phyloP scores from a whole-genome alignment of 2,329 filamentous ascomycete genomes.

The Aplosporella prunicola region DNA sequence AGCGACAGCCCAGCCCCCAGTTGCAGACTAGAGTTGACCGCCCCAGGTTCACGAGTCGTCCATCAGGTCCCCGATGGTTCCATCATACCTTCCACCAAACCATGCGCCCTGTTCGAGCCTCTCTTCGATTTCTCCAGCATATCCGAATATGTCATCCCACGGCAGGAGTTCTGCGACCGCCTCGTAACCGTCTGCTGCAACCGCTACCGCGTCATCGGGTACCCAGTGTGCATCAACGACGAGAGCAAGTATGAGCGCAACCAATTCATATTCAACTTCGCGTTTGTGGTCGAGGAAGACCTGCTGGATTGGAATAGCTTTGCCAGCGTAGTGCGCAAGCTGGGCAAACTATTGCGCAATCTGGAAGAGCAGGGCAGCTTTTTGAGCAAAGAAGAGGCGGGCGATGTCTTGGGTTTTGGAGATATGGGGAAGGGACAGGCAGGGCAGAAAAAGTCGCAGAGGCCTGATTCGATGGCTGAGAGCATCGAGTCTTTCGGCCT shows the following conservation, averaged over 20 bases:
- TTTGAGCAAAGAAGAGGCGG: constrained; percentile 52
- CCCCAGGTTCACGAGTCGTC: constrained; percentile 51
- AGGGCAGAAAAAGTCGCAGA: constrained; percentile 4
- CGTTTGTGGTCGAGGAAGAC: constrained; percentile 64
- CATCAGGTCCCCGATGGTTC: constrained; percentile 55
- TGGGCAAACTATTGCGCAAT: constrained; percentile 76
- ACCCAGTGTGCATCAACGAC: constrained; percentile 72
- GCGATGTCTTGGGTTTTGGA: neutral
- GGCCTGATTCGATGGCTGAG: constrained; percentile 1
- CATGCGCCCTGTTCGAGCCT: constrained; percentile 44
- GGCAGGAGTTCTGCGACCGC: constrained; percentile 89
- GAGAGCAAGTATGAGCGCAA: constrained; percentile 76
- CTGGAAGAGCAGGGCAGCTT: constrained; percentile 89
- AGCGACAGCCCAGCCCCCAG: neutral
- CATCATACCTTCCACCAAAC: constrained; percentile 34
- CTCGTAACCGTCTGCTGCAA: constrained; percentile 68
- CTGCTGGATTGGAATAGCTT: constrained; percentile 63
- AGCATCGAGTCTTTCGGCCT: constrained; percentile 5
- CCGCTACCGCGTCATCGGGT: constrained; percentile 74
- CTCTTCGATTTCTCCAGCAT: constrained; percentile 80
- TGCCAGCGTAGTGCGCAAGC: constrained; percentile 73
- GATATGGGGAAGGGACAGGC: constrained; percentile 7
- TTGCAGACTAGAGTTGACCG: constrained; percentile 9
- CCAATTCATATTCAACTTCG: constrained; percentile 98
- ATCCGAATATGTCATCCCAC: constrained; percentile 87